Base-by-base conservation (phyloP, 202 grass and related monocot genomes). In the Schoenoplectus triqueter region DNA sequence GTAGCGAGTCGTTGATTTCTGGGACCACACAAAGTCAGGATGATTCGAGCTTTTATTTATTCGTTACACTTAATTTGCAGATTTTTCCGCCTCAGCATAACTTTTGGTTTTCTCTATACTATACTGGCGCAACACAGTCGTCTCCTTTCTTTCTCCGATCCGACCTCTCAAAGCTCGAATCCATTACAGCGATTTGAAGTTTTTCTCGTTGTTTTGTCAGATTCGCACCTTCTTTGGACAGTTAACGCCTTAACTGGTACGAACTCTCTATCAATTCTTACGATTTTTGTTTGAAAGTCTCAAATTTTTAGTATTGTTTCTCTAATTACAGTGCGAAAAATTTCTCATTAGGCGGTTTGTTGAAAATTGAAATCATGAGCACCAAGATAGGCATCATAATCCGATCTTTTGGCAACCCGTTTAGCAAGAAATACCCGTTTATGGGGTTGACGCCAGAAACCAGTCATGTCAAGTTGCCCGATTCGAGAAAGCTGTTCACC, bases 301-400 rank as follows among this genome's bases (percentile, higher is more conserved):
- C 41, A 44, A 46, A 49, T 49, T 46, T 70, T 70, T 6, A 46
- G 14, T 70, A 46, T 46, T 1, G 0, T 70, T 70, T 46, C 41
- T 46, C 13, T 46, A 15, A 7, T 2, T n/a, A 14, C 4, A 1
- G 13, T 45, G 14, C 6, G 5, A 70, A 15, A 46, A 7, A 17
- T 46, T 15, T 45, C 67, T 20, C 13, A 3, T 14, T 1, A 72
- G 69, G 45, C 15, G 45, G 49, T 72, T 18, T 44, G 13, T 46
- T 17, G n/a, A 31, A 68, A 47, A 47, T 47, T 6, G 5, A 59
- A 57, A 39, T 10, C 1, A 78, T 78, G 74, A 78, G 74, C 74
- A 78, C 74, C 6, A 78, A 78, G 13, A 78, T 78, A 39, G 74
- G 74, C 0, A 78, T 78, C 22, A 78, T 78, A 57, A 78, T 78